Conservation (phyloP, 176 grass and related monocot species). For the Musa acuminata region DNA sequence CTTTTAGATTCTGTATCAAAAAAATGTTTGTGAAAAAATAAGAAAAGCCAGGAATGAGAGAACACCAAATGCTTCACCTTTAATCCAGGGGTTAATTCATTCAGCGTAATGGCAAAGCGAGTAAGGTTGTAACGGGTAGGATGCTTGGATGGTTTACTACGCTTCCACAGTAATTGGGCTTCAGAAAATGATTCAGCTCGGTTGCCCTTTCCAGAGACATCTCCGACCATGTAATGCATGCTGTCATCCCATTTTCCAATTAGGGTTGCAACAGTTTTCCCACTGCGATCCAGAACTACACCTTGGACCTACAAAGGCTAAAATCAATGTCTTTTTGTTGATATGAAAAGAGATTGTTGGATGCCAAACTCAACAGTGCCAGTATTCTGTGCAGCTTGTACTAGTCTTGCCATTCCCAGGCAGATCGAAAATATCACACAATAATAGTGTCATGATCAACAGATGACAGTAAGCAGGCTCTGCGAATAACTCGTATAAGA, state of each 20-base stretch:
- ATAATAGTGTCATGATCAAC: no score
- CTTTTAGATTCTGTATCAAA: not conserved
- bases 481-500: no score
- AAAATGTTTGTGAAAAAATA: not conserved
- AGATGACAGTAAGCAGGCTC: no score
- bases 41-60: not conserved
- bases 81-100: conserved; percentile 76
- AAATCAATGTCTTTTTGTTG: not conserved
- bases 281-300: conserved; percentile 79
- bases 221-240: conserved; percentile 88
- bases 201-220: conserved; percentile 79
- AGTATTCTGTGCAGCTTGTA: no score
- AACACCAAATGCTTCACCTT: conserved; percentile 39
- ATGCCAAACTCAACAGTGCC: conserved; percentile 1
- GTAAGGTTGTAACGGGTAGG: conserved; percentile 85
- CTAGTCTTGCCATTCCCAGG: no score
- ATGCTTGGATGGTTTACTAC: conserved; percentile 61
- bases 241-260: conserved; percentile 99
- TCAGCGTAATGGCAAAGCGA: conserved; percentile 87
- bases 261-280: conserved; percentile 76
- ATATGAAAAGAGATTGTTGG: not conserved
- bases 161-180: conserved; percentile 71
- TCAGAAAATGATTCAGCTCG: conserved; percentile 68
- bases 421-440: no score
- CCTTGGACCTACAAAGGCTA: conserved; percentile 74